Evolutionary conservation across 192 early-diverging fungal genomes (phyloP), one percentile per base, ranked within the genome.

Genomic region (Powellomyces hirtus): DNA sequence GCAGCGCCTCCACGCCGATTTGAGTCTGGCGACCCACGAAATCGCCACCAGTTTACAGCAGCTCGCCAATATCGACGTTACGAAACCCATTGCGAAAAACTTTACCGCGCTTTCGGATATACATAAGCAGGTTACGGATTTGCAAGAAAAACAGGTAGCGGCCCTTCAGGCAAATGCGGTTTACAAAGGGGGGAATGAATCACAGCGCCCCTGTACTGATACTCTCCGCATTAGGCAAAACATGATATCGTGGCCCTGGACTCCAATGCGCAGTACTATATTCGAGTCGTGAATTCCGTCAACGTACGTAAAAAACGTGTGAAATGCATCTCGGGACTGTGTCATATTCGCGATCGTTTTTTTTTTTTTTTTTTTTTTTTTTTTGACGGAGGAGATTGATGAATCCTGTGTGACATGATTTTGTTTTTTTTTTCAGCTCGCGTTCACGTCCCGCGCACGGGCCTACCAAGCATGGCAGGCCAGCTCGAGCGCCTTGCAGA

Each of bases 241-340:
- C 79, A 82, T 44, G 93, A 95, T 75, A 82, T 94, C 35, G 60
- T 85, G 7, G 79, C 89, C 4, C 75, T 95, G 57, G 88, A 88
- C 73, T 81, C 88, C 56, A 94, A 87, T 1, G 89, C 91, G 50
- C 93, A 96, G 57, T 94, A 95, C 71, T 91, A 96, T 70, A 83
- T 95, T 71, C 87, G 91, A n/a, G 82, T 91, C 63, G 91, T 94
- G 64, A 89, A 85, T 4, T 87, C 91, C 0, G 89, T 93, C 70
- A 87, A 91, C 52, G 85, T 88, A 29, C 29, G 56, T 24, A 31
- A n/a, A n/a, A n/a, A n/a, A n/a, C n/a, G n/a, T n/a, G n/a, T n/a
- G n/a, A 49, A 0, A 51, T 0, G 27, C 27, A 75, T 30, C 34
- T 56, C 53, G 53, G n/a, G 13, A 20, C 3, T 7, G n/a, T 49